Evolutionary conservation across 2,329 filamentous ascomycete genomes (phyloP).

Genomic region (Diplodia corticola): DNA sequence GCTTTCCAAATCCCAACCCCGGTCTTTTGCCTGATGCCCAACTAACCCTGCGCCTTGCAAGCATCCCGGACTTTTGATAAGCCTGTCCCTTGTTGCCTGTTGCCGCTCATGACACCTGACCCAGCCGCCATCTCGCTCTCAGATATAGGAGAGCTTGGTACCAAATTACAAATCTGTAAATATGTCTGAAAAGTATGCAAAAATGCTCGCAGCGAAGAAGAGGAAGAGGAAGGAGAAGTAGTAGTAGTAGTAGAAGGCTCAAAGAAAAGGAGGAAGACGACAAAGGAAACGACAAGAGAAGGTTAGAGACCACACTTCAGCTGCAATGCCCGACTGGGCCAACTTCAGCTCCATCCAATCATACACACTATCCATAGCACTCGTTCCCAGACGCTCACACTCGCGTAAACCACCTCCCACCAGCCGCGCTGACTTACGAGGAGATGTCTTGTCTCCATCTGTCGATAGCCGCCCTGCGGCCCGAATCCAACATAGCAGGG

Average conservation of each 20-base stretch:
- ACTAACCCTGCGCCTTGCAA: background rate
- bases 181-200: background rate
- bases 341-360: background rate
- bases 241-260: background rate
- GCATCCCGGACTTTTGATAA: background rate
- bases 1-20: background rate
- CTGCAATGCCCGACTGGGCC: background rate
- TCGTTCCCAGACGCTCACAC: background rate
- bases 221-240: background rate
- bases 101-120: background rate
- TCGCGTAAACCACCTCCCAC: background rate
- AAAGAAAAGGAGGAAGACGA: background rate
- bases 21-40: background rate
- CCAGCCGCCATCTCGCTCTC: background rate
- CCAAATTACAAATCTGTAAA: constrained; percentile 5
- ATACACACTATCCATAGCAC: constrained; percentile 5
- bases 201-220: background rate
- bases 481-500: constrained; percentile 45
- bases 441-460: constrained; percentile 55
- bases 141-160: background rate
- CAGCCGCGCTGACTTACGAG: background rate
- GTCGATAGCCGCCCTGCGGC: constrained; percentile 59
- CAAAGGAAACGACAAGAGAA: background rate
- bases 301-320: background rate
- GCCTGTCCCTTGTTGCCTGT: background rate